Conservation (phyloP, 176 grass and related monocot species). For the Phragmites australis region DNA sequence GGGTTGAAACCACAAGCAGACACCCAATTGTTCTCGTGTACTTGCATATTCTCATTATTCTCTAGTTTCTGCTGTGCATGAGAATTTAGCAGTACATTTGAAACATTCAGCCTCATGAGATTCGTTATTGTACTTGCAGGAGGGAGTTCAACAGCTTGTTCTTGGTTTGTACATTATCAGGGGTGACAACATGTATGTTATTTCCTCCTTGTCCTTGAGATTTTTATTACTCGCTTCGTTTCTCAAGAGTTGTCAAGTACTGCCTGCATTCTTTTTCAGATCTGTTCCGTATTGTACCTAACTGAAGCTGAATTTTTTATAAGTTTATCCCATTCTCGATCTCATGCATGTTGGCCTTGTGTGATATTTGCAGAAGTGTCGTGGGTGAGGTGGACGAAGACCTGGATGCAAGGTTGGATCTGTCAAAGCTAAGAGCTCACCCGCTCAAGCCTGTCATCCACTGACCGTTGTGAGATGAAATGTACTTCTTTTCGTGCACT, state of each 20-base stretch:
- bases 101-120: neutral
- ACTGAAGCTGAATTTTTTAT: neutral
- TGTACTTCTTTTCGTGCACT: neutral
- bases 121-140: constrained; percentile 48
- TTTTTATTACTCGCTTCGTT: neutral
- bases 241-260: neutral
- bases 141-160: constrained; percentile 84
- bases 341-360: neutral
- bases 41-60: neutral
- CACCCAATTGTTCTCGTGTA: neutral
- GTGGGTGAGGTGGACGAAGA: constrained; percentile 94
- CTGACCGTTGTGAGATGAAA: constrained; percentile 32
- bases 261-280: neutral
- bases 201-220: neutral
- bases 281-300: neutral
- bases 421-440: constrained; percentile 76
- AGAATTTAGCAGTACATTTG: neutral
- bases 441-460: constrained; percentile 82
- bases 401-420: constrained; percentile 68
- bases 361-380: constrained; percentile 56
- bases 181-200: constrained; percentile 84
- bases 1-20: neutral
- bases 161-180: constrained; percentile 94
- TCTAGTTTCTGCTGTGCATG: neutral
- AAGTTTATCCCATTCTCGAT: neutral